Evolutionary conservation across 2,329 filamentous ascomycete genomes (phyloP).

Genomic region (Xylariaceae sp.): DNA sequence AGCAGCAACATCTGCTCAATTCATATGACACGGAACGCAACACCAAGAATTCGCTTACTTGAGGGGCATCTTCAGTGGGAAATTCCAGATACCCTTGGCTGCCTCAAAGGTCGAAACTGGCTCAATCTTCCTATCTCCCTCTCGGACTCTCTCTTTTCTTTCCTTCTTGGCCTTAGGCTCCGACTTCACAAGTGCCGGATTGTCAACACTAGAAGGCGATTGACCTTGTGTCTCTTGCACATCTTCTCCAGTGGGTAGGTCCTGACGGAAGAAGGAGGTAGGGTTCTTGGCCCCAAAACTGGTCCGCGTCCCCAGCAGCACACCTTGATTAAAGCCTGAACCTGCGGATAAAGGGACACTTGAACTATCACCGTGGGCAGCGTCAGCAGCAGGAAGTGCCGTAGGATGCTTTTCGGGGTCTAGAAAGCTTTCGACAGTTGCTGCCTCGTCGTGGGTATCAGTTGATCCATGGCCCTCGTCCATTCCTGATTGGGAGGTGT

Average conservation of each 20-base stretch:
- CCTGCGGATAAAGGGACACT: conserved; percentile 10
- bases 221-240: conserved; percentile 2
- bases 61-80: conserved; percentile 5
- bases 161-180: background rate
- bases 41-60: too few relatives aligned
- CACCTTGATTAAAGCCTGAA: conserved; percentile 23
- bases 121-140: conserved; percentile 7
- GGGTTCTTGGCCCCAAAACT: conserved; percentile 21
- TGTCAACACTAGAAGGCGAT: too few relatives aligned
- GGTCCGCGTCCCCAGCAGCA: conserved; percentile 24
- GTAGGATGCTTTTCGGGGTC: too few relatives aligned
- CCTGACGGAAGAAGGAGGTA: conserved; percentile 11
- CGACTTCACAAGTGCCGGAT: too few relatives aligned
- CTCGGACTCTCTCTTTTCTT: conserved; percentile 4
- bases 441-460: too few relatives aligned
- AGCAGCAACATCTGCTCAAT: too few relatives aligned
- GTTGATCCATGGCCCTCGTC: too few relatives aligned
- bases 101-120: conserved; percentile 18
- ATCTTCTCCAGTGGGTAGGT: background rate
- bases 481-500: too few relatives aligned
- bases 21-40: too few relatives aligned
- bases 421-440: too few relatives aligned
- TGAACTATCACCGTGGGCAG: background rate
- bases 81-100: conserved; percentile 17
- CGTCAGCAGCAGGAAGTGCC: too few relatives aligned